Conservation (phyloP, 352 stramenopile species). For the Phytophthora pluvialis region DNA sequence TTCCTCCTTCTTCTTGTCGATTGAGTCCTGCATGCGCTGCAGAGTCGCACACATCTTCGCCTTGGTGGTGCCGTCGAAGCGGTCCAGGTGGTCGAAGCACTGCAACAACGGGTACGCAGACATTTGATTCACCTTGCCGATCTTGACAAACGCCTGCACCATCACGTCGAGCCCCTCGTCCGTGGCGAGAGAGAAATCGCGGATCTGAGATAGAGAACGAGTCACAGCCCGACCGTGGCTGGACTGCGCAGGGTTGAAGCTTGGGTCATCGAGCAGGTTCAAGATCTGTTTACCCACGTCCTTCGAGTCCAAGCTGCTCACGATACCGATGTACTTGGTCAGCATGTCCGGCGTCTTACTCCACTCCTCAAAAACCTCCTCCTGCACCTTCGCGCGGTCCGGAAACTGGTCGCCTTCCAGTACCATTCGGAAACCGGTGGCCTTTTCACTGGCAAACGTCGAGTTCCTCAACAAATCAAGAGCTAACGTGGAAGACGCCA, state of each 20-base stretch:
- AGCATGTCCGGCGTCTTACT: conserved; percentile 73
- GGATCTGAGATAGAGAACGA: conserved; percentile 73
- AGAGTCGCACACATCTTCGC: conserved; percentile 57
- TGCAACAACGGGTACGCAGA: conserved; percentile 81
- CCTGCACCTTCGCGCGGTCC: conserved; percentile 66
- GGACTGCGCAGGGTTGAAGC: conserved; percentile 80
- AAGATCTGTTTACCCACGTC: conserved; percentile 80
- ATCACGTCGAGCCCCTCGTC: conserved; percentile 83
- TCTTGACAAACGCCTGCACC: conserved; percentile 73
- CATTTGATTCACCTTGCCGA: conserved; percentile 89
- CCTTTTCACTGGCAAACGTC: conserved; percentile 77
- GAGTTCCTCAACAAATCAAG: conserved; percentile 66
- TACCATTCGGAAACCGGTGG: conserved; percentile 62
- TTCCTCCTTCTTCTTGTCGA: conserved; percentile 84
- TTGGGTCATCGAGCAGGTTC: conserved; percentile 61
- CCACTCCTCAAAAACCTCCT: conserved; percentile 77
- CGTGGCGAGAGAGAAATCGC: conserved; percentile 75
- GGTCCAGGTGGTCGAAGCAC: conserved; percentile 81
- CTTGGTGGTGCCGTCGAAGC: conserved; percentile 70
- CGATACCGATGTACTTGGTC: conserved; percentile 81
- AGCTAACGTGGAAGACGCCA: conserved; percentile 54
- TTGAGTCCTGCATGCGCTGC: conserved; percentile 74
- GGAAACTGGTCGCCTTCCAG: conserved; percentile 66
- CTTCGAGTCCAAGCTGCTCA: conserved; percentile 67
- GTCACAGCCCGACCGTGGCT: conserved; percentile 74